phyloP scores from a whole-genome alignment of 2,329 filamentous ascomycete genomes.

The Trichoderma sp. region DNA sequence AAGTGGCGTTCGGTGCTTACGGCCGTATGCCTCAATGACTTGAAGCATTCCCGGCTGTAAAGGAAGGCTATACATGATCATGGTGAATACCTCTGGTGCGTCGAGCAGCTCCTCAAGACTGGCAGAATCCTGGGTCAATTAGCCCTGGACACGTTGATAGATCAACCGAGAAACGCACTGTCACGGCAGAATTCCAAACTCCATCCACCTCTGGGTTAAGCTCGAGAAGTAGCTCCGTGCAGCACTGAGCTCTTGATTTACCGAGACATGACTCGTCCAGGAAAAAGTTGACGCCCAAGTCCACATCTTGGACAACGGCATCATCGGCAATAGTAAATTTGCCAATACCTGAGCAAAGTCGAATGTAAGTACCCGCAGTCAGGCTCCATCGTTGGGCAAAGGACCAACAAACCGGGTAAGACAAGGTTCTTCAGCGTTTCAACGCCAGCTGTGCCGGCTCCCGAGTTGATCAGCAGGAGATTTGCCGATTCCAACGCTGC shows the following conservation, averaged over 20 bases:
- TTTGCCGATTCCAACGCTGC: conserved; percentile 85
- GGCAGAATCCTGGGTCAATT: conserved; percentile 25
- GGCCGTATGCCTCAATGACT: conserved; percentile 46
- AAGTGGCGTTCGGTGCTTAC: conserved; percentile 63
- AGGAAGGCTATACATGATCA: conserved; percentile 55
- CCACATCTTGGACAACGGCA: conserved; percentile 69
- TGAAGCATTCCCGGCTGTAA: conserved; percentile 43
- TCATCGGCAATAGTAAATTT: conserved; percentile 88
- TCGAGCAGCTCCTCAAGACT: conserved; percentile 43
- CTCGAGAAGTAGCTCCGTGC: conserved; percentile 73
- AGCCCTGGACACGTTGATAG: conserved; percentile 16
- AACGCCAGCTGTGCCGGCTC: conserved; percentile 79
- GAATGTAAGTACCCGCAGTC: neutral
- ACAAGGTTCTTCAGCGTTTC: conserved; percentile 98
- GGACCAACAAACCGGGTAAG: conserved; percentile 61
- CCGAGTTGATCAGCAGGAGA: conserved; percentile 85
- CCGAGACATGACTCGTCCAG: conserved; percentile 76
- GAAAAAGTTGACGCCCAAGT: conserved; percentile 97
- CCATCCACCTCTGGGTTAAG: conserved; percentile 91
- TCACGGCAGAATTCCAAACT: conserved; percentile 57
- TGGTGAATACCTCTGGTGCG: conserved; percentile 44
- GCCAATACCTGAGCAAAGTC: conserved; percentile 62
- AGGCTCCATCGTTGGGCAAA: neutral
- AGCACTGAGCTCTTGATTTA: conserved; percentile 72
- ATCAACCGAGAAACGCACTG: conserved; percentile 26